Evolutionary conservation across 106 monocot genomes (phyloP), one percentile per base, ranked within the genome.

Genomic region (Phalaenopsis aphrodite): DNA sequence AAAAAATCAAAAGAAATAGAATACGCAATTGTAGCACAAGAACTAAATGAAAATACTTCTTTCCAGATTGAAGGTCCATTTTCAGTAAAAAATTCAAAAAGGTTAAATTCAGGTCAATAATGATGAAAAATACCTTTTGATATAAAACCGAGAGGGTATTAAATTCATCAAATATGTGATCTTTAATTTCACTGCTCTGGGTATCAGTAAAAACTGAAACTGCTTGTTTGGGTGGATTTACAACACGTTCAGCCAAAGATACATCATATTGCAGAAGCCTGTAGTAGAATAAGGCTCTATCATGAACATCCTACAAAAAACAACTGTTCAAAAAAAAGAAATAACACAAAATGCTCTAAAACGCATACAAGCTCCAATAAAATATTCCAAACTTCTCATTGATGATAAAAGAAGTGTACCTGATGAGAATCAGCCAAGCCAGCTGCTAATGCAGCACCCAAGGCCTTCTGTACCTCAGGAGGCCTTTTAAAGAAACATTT

Each of bases 131-230:
- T 81, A 97, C 98, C 98, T 99, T 93, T 55, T 93, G 94, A 72
- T 99, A 99, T 66, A 95, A 83, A 73, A 99, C 91, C 42, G 94
- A 99, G 45, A 99, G 85, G 43, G 89, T 91, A 80, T 95, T 99
- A 80, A 99, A 99, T 83, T 99, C 98, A 87, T 99, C 98, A 84
- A 99, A 99, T 81, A 99, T 93, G 24, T 94, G 90, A 83, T 99
- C 98, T 86, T 99, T 99, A 52, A 94, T 89, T 88, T 99, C 98
- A 84, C 84, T 93, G 79, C 89, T 99, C 83, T 99, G 94, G 11
- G 89, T 91, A 68, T 99, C 98, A 77, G 98, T 89, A 88, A 99
- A 99, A 66, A 95, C 98, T 52, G 98, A 99, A 76, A 99, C 98
- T 58, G 94, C 98, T 89, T 99, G 94, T 81, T 99, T 99, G 18